Percentiles rank a stretch among this genome's conserved stretches.
These are phyloP conservation scores for Sclerospora graminicola DNA, from an alignment of 352 stramenopile genomes.

Conservation along the genomic window DNA sequence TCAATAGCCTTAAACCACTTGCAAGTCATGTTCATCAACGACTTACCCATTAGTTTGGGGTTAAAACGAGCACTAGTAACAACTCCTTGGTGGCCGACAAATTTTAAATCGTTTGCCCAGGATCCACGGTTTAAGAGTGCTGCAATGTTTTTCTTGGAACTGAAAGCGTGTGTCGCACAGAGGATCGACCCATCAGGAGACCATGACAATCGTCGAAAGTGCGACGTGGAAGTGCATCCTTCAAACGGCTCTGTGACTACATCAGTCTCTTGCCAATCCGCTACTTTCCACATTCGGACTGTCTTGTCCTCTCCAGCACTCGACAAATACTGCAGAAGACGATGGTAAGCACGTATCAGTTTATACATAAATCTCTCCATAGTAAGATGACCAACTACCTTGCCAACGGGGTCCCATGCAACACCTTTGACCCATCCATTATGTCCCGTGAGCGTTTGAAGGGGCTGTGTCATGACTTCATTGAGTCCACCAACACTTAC, in stretches of 20 bases:
- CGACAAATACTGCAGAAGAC: conserved; percentile 50
- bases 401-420: conserved; percentile 79
- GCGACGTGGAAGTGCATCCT: conserved; percentile 60
- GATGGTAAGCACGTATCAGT: background rate
- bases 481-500: conserved; percentile 40
- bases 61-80: conserved; percentile 81
- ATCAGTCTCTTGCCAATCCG: conserved; percentile 62
- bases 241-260: conserved; percentile 69
- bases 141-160: conserved; percentile 81
- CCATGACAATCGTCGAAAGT: conserved; percentile 80
- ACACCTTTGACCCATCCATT: conserved; percentile 84
- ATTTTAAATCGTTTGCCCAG: conserved; percentile 81
- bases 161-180: conserved; percentile 77
- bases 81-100: conserved; percentile 71
- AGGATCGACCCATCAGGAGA: conserved; percentile 72
- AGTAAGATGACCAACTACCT: too few species aligned
- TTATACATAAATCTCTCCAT: background rate
- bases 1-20: too few species aligned
- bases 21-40: background rate
- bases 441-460: conserved; percentile 68
- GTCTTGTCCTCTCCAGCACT: conserved; percentile 84
- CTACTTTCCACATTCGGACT: conserved; percentile 74
- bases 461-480: conserved; percentile 68
- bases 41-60: conserved; percentile 58
- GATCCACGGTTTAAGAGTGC: conserved; percentile 62